Percentiles rank a stretch among this genome's conserved stretches.
phyloP scores from a whole-genome alignment of 2,329 filamentous ascomycete species.

The Phyllosticta ampelicida region DNA sequence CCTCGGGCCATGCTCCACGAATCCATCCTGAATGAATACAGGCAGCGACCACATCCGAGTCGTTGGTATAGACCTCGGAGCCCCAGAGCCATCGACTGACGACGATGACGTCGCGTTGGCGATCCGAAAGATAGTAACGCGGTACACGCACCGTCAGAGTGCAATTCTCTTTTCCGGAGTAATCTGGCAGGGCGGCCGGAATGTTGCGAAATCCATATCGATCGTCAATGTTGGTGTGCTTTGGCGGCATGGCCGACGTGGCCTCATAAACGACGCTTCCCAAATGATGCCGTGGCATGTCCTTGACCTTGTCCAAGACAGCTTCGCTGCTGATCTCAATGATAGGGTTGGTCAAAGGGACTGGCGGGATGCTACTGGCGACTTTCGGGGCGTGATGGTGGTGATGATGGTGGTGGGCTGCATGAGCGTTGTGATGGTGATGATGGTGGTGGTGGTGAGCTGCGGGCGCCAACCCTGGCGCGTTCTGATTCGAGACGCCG shows the following conservation, averaged over 20 bases:
- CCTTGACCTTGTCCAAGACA: conserved; percentile 6
- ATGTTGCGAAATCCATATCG: conserved; percentile 48
- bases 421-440: conserved; percentile 20
- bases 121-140: conserved; percentile 59
- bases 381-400: conserved; percentile 25
- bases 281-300: conserved; percentile 55
- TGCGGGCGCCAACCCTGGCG: conserved; percentile 15
- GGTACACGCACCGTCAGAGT: conserved; percentile 83
- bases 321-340: conserved; percentile 16
- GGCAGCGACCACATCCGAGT: conserved; percentile 85
- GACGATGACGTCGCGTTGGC: conserved; percentile 73
- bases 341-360: conserved; percentile 4
- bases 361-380: background rate
- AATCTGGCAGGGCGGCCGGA: conserved; percentile 62
- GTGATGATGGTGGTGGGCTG: conserved; percentile 29
- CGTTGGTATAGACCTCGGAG: conserved; percentile 88
- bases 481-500: conserved; percentile 15
- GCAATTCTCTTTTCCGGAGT: conserved; percentile 68
- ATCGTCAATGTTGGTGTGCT: conserved; percentile 33
- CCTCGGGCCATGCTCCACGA: conserved; percentile 73
- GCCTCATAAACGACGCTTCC: conserved; percentile 76
- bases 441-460: conserved; percentile 28
- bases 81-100: conserved; percentile 76
- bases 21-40: conserved; percentile 93
- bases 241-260: conserved; percentile 41